Percentiles rank a stretch among this genome's conserved stretches.
phyloP scores from a whole-genome alignment of 169 alveolate genomes.

The Miamiensis avidus region DNA sequence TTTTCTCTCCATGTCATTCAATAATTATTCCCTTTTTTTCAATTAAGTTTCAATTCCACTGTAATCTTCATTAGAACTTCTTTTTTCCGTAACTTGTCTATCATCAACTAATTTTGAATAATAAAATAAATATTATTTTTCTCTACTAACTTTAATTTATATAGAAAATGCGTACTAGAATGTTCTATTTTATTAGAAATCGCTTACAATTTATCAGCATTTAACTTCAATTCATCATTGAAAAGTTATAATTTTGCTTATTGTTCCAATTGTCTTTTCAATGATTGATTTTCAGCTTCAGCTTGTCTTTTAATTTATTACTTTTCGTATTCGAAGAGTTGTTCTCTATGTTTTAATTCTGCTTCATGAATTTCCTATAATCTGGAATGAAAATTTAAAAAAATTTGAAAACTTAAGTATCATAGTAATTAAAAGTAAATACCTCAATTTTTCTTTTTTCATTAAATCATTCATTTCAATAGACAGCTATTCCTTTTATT shows the following conservation, averaged over 20 bases:
- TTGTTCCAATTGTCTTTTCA: neutral
- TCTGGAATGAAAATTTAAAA: constrained; percentile 2
- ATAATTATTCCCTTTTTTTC: neutral
- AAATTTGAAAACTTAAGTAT: neutral
- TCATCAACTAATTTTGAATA: neutral
- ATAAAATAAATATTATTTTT: neutral
- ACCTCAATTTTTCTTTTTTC: neutral
- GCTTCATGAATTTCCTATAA: neutral
- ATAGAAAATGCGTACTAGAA: neutral
- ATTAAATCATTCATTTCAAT: neutral
- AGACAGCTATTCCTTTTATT: neutral
- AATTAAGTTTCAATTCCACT: too few species aligned
- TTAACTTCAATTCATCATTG: neutral
- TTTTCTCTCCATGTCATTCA: neutral
- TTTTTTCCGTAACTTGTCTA: neutral
- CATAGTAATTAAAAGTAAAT: neutral
- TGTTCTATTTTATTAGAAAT: neutral
- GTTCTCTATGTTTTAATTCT: neutral
- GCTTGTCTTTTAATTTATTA: neutral
- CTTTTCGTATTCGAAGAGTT: constrained; percentile 10
- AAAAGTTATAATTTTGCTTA: constrained; percentile 6
- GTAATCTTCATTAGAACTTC: neutral
- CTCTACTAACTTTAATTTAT: neutral
- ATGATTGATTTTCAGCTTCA: neutral
- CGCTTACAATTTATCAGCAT: neutral